These are phyloP conservation scores for Conticribra weissflogii DNA, from an alignment of 108 stramenopile species.

Conservation along the genomic window DNA sequence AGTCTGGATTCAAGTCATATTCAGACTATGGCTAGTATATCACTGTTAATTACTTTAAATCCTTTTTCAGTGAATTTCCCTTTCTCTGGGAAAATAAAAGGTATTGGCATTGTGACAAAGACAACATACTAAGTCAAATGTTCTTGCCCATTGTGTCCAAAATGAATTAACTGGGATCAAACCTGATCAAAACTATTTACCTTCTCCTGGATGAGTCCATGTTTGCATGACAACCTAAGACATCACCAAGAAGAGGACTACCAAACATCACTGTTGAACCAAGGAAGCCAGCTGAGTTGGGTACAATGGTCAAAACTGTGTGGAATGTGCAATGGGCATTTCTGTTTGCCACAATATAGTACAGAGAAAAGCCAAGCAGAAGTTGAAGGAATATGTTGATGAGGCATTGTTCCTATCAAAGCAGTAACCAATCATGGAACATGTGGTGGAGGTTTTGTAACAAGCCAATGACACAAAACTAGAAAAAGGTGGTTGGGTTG, in stretches of 20 bases:
- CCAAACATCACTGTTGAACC: conserved; percentile 18
- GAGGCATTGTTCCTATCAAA: not conserved
- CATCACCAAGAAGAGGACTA: conserved; percentile 14
- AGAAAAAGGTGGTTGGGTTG: not conserved
- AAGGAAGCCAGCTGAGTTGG: conserved; percentile 16
- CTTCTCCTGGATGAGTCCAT: conserved; percentile 24
- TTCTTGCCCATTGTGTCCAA: conserved; percentile 5
- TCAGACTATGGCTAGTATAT: conserved; percentile 22
- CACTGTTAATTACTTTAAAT: conserved; percentile 14
- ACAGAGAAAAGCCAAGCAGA: not conserved
- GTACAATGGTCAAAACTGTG: conserved; percentile 21
- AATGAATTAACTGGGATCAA: not conserved
- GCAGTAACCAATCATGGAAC: not conserved
- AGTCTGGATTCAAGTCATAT: conserved; percentile 9
- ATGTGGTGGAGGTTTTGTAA: conserved; percentile 1
- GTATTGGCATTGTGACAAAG: conserved; percentile 1
- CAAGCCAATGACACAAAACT: conserved; percentile 11
- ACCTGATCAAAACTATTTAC: not conserved
- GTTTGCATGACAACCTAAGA: conserved; percentile 22
- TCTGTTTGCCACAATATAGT: conserved; percentile 14
- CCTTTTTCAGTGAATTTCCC: conserved; percentile 15
- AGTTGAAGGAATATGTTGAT: conserved; percentile 3
- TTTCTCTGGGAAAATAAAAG: conserved; percentile 21
- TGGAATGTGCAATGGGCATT: conserved; percentile 14
- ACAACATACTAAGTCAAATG: conserved; percentile 10